phyloP scores from a whole-genome alignment of 768 basidiomycete species.

The Pisolithus orientalis region DNA sequence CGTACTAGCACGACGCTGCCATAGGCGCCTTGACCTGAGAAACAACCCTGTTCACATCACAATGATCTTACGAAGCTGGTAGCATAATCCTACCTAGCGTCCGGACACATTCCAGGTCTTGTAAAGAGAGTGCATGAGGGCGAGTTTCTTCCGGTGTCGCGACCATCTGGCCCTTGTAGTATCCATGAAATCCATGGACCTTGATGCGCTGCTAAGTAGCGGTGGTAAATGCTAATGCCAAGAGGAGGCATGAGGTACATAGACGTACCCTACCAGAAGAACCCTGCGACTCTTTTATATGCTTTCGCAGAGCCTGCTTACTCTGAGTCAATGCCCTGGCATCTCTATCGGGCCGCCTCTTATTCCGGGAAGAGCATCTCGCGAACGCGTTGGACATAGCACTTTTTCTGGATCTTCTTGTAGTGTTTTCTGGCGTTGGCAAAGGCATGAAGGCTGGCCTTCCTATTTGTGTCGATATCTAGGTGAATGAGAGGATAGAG shows the following conservation, averaged over 20 bases:
- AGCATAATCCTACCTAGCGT: constrained; percentile 29
- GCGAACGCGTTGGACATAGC: neutral
- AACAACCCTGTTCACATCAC: constrained; percentile 1
- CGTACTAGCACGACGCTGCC: constrained; percentile 39
- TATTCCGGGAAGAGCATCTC: neutral
- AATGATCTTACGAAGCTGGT: neutral
- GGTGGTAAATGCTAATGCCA: neutral
- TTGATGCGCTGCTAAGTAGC: constrained; percentile 10
- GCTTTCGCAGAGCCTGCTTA: neutral
- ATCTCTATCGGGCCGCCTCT: neutral
- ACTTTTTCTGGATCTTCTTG: neutral
- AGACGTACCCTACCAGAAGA: neutral
- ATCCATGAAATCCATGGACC: constrained; percentile 6
- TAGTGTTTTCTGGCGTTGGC: neutral
- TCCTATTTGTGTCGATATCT: too few species aligned
- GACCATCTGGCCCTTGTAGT: constrained; percentile 9
- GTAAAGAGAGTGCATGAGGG: constrained; percentile 29
- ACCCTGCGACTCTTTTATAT: neutral
- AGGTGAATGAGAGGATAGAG: too few species aligned
- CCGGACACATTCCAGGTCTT: constrained; percentile 37
- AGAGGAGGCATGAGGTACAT: neutral
- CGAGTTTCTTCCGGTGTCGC: constrained; percentile 30
- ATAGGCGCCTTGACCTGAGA: constrained; percentile 35
- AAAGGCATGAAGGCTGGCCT: neutral
- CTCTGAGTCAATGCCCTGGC: neutral